phyloP scores from a whole-genome alignment of 75 land plant genomes.

The Cunninghamia lanceolata region DNA sequence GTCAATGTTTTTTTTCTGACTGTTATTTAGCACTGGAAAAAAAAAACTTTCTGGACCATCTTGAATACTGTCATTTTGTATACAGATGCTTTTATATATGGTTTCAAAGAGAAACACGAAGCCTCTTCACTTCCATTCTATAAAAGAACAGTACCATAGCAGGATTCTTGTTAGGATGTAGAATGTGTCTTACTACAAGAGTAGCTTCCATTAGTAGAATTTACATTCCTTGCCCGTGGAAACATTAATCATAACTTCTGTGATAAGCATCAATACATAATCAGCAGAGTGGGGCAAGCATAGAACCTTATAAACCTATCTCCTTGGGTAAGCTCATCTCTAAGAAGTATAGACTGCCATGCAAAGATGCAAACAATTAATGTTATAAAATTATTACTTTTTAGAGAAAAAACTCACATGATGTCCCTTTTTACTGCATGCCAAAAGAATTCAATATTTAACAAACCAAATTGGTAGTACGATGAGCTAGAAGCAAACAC shows the following conservation, averaged over 20 bases:
- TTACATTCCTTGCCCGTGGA: neutral
- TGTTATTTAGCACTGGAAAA: neutral
- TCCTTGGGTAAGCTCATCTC: constrained; percentile 76
- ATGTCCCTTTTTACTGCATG: neutral
- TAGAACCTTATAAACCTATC: constrained; percentile 41
- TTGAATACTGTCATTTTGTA: neutral
- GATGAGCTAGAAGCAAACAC: neutral
- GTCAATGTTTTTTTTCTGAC: neutral
- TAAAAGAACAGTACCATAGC: neutral
- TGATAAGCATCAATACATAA: neutral
- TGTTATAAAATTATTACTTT: neutral
- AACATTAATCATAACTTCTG: neutral
- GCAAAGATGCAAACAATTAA: neutral
- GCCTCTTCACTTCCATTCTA: neutral
- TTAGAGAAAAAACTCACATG: neutral
- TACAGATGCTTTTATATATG: neutral
- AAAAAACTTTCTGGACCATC: neutral
- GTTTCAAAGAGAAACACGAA: neutral
- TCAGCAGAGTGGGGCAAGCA: neutral
- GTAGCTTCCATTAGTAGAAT: neutral
- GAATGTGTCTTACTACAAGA: neutral
- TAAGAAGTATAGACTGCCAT: constrained; percentile 70
- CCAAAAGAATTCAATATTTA: neutral
- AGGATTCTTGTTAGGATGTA: neutral
- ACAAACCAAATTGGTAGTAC: neutral